These are phyloP conservation scores for Botryotinia calthae DNA, from an alignment of 2,329 filamentous ascomycete species.

Conservation along the genomic window DNA sequence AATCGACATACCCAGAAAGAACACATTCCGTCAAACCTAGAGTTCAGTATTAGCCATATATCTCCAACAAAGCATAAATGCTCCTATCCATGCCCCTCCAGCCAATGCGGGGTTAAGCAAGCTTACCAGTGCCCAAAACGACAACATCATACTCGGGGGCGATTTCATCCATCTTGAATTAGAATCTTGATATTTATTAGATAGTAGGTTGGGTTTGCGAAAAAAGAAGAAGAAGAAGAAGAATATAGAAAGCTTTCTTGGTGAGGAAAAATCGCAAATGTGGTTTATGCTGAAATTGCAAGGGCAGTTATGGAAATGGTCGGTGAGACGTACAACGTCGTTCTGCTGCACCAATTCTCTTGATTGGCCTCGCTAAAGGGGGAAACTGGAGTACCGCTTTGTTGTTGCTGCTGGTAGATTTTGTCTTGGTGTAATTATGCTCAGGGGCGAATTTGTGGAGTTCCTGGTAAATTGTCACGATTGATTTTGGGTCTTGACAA, in stretches of 20 bases:
- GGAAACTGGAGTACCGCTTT: slow-evolving; percentile 27
- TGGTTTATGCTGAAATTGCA: slow-evolving; percentile 19
- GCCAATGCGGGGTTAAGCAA: slow-evolving; percentile 40
- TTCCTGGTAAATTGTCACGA: slow-evolving; percentile 3
- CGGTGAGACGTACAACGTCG: slow-evolving; percentile 27
- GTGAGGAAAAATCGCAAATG: slow-evolving; percentile 23
- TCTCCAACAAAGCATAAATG: background rate
- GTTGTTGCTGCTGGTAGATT: slow-evolving; percentile 31
- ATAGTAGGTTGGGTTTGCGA: background rate
- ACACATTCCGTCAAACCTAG: slow-evolving; percentile 97
- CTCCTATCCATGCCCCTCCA: slow-evolving; percentile 33
- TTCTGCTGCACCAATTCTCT: slow-evolving; percentile 16
- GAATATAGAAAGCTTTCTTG: slow-evolving; percentile 11
- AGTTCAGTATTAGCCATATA: slow-evolving; percentile 26
- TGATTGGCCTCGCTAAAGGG: slow-evolving; percentile 36
- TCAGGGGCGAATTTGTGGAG: slow-evolving; percentile 22
- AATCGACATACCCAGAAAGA: slow-evolving; percentile 76
- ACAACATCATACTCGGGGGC: slow-evolving; percentile 98
- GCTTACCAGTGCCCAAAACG: slow-evolving; percentile 91
- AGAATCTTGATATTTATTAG: slow-evolving; percentile 36
- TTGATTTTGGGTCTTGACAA: slow-evolving; percentile 11
- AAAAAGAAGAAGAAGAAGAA: slow-evolving; percentile 12
- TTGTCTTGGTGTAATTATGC: slow-evolving; percentile 22
- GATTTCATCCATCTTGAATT: slow-evolving; percentile 83
- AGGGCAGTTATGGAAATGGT: slow-evolving; percentile 24